Evolutionary conservation across 2,329 filamentous ascomycete species (phyloP).

Genomic region (Fusarium metavorans): DNA sequence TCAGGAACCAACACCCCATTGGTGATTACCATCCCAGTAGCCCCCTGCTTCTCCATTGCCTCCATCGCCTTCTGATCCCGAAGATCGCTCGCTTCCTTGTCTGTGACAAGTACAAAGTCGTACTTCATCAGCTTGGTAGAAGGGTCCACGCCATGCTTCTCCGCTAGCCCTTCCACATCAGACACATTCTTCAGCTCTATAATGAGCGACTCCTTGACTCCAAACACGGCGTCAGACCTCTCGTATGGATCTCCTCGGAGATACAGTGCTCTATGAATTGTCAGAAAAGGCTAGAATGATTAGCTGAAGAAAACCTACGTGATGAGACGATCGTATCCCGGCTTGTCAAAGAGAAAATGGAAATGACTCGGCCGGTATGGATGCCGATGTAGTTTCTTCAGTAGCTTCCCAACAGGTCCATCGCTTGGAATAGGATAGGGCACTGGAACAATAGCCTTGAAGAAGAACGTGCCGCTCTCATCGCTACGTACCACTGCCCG

Average conservation of each 20-base stretch:
- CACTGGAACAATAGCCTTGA: conserved; percentile 85
- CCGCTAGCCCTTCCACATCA: conserved; percentile 8
- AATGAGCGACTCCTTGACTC: conserved; percentile 84
- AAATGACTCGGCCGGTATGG: conserved; percentile 82
- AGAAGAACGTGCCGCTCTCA: conserved; percentile 69
- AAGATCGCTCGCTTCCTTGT: conserved; percentile 21
- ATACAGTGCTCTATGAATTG: conserved; percentile 73
- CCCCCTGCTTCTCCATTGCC: conserved; percentile 21
- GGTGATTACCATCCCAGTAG: not conserved
- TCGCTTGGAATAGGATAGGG: conserved; percentile 88
- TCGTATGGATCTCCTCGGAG: conserved; percentile 84
- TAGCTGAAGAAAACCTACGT: conserved; percentile 12
- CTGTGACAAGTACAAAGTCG: conserved; percentile 24
- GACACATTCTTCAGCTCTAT: conserved; percentile 63
- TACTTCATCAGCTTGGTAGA: conserved; percentile 15
- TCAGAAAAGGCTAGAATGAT: not conserved
- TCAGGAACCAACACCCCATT: not conserved
- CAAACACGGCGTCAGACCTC: conserved; percentile 86
- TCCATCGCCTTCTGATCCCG: conserved; percentile 23
- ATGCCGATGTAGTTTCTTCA: conserved; percentile 75
- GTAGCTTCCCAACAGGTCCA: conserved; percentile 81
- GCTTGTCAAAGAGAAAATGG: conserved; percentile 85
- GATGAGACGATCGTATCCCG: conserved; percentile 23
- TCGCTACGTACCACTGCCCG: conserved; percentile 47
- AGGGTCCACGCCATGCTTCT: conserved; percentile 13